Evolutionary conservation across 495 filamentous ascomycete genomes (phyloP), one percentile per base, ranked within the genome.

Genomic region (Annulohypoxylon maeteangense): DNA sequence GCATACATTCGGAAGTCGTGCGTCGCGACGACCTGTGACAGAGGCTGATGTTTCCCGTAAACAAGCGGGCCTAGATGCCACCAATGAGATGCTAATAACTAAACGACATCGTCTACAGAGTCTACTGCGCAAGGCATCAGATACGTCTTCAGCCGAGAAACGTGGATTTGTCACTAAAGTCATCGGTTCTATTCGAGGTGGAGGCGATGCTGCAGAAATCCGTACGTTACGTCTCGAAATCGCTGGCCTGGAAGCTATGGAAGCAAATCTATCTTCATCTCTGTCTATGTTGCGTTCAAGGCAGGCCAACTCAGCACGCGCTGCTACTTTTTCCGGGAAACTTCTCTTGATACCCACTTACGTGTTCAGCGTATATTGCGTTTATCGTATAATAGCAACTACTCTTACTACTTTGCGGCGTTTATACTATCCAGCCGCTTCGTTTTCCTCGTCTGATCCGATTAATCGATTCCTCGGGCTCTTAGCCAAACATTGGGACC

Each of bases 381-480:
- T 92, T 60, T 94, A 93, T 79, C 89, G 91, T 56, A 88, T 94
- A 69, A 70, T 88, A 31, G 88, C 90, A 47, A 93, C 91, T 4
- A 82, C 84, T 0, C 75, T 92, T 7, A 87, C 89, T 12, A 88
- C 87, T 11, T 27, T 90, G 22, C 86, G 88, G 38, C 83, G 90
- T 42, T 80, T 81, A 47, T 82, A 85, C 50, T 82, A 74, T 55
- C 76, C 81, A 38, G 68, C 80, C 18, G 80, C 86, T 59, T 85
- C 87, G 27, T 91, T 90, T 78, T 88, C 90, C 7, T 86, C 85
- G 40, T 87, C 86, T n/a, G 92, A 94, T 75, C 91, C 91, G 14
- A 90, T 93, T 66, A 93, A 89, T 81, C 90, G 90, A 70, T 83
- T 93, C 66, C 85, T 93, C 45, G 89, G 89, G n/a, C 83, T 93